Evolutionary conservation across 768 basidiomycete species (phyloP).

Genomic region (Phylloporus sp.): DNA sequence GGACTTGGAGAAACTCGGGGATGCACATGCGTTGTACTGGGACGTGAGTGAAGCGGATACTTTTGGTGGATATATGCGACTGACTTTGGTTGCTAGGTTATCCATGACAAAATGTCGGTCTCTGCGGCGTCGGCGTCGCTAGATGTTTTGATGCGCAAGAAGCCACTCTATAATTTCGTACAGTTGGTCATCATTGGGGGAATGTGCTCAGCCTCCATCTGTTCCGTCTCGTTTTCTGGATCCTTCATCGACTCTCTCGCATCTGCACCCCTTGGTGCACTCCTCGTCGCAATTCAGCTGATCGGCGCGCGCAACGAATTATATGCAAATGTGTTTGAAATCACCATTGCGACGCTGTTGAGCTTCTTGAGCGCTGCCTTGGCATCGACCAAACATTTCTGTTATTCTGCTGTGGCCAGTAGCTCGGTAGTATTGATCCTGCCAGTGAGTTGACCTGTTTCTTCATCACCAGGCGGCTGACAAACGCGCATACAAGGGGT

Average conservation of each 20-base stretch:
- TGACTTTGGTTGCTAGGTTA: constrained; percentile 46
- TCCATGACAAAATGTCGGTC: constrained; percentile 77
- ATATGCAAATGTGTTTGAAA: constrained; percentile 79
- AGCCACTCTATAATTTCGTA: constrained; percentile 57
- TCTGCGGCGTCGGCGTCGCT: constrained; percentile 66
- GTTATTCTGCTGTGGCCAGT: constrained; percentile 78
- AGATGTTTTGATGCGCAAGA: constrained; percentile 68
- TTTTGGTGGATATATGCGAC: neutral
- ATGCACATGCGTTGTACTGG: constrained; percentile 73
- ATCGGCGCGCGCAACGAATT: constrained; percentile 71
- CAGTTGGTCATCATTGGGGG: constrained; percentile 70
- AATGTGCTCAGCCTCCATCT: constrained; percentile 72
- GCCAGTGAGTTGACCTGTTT: constrained; percentile 43
- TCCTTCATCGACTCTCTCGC: constrained; percentile 74
- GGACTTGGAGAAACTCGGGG: constrained; percentile 73
- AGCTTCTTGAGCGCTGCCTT: constrained; percentile 78
- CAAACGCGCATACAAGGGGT: constrained; percentile 38
- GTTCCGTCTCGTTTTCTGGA: constrained; percentile 67
- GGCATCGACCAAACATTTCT: constrained; percentile 63
- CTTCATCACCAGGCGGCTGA: neutral
- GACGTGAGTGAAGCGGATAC: constrained; percentile 38
- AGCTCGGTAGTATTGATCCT: constrained; percentile 77
- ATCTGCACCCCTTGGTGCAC: constrained; percentile 69
- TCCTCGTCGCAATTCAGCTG: constrained; percentile 71
- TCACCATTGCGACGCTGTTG: constrained; percentile 74